These are phyloP conservation scores for Candida endomychidarum DNA, from an alignment of 805 yeast species.

Conservation along the genomic window DNA sequence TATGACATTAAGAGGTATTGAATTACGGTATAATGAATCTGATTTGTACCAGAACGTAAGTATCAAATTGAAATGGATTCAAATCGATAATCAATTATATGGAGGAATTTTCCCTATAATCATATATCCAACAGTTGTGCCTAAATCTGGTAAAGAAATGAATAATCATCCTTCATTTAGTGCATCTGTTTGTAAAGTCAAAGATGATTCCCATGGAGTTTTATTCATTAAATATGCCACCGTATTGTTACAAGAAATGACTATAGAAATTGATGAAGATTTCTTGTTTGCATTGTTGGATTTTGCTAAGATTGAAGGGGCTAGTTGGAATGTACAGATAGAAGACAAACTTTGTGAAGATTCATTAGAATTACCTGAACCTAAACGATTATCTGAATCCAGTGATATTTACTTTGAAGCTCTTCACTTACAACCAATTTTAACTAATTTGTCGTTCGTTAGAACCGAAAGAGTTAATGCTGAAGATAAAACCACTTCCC, in stretches of 20 bases:
- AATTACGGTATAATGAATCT: conserved; percentile 76
- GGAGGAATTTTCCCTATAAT: conserved; percentile 88
- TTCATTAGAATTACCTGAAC: conserved; percentile 66
- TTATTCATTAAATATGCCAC: conserved; percentile 90
- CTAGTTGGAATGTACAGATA: conserved; percentile 59
- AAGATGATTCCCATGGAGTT: conserved; percentile 90
- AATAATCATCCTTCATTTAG: conserved; percentile 89
- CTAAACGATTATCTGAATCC: conserved; percentile 52
- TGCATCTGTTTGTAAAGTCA: conserved; percentile 77
- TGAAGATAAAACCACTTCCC: conserved; percentile 56
- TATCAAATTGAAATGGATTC: conserved; percentile 89
- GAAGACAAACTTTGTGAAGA: conserved; percentile 61
- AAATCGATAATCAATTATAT: conserved; percentile 86
- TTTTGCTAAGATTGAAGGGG: conserved; percentile 78
- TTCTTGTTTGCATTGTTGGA: conserved; percentile 80
- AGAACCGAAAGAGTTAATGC: conserved; percentile 77
- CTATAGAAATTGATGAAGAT: conserved; percentile 92
- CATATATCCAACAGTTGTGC: conserved; percentile 85
- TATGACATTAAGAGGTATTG: conserved; percentile 78
- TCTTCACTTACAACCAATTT: conserved; percentile 87
- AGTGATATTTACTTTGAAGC: conserved; percentile 89
- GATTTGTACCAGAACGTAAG: conserved; percentile 79
- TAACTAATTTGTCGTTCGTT: conserved; percentile 84
- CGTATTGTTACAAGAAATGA: conserved; percentile 80
- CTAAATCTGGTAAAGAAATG: conserved; percentile 80